Conservation (phyloP, 441 rosid species). For the Breynia disticha region DNA sequence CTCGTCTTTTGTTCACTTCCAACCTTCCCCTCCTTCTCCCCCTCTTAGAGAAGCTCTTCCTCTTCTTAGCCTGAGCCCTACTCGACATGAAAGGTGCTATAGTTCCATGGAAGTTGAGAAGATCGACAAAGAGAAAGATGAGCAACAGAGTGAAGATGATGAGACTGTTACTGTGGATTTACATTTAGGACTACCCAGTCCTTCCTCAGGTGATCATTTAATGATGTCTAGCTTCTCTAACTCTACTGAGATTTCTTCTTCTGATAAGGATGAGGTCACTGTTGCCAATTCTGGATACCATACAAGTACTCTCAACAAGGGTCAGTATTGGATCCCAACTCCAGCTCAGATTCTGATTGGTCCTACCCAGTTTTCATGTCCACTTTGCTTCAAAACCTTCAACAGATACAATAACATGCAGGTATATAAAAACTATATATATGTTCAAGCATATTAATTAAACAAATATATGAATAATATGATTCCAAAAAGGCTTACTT, state of each 20-base stretch:
- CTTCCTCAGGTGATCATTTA: constrained; percentile 20
- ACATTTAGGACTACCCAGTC: constrained; percentile 57
- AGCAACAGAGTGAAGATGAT: constrained; percentile 17
- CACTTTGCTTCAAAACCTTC: constrained; percentile 83
- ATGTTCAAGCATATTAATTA: neutral
- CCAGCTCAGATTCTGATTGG: constrained; percentile 80
- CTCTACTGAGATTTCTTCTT: constrained; percentile 22
- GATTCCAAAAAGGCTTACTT: constrained; percentile 12
- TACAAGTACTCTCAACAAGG: constrained; percentile 40
- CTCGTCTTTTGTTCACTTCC: constrained; percentile 12
- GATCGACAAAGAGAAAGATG: constrained; percentile 14
- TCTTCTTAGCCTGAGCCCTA: constrained; percentile 53
- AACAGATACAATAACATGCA: constrained; percentile 89
- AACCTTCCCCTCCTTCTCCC: constrained; percentile 37
- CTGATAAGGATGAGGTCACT: constrained; percentile 29
- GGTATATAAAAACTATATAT: constrained; percentile 21
- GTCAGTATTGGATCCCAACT: constrained; percentile 83
- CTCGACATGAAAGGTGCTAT: constrained; percentile 20
- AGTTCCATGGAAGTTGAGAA: constrained; percentile 35
- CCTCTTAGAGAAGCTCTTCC: constrained; percentile 64
- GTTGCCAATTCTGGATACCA: constrained; percentile 19
- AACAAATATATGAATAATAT: neutral
- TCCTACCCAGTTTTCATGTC: constrained; percentile 75
- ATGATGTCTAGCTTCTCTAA: constrained; percentile 27
- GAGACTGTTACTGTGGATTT: constrained; percentile 44